These are phyloP conservation scores for Debaryomyces subglobosus DNA, from an alignment of 1,139 yeast species.

Conservation along the genomic window DNA sequence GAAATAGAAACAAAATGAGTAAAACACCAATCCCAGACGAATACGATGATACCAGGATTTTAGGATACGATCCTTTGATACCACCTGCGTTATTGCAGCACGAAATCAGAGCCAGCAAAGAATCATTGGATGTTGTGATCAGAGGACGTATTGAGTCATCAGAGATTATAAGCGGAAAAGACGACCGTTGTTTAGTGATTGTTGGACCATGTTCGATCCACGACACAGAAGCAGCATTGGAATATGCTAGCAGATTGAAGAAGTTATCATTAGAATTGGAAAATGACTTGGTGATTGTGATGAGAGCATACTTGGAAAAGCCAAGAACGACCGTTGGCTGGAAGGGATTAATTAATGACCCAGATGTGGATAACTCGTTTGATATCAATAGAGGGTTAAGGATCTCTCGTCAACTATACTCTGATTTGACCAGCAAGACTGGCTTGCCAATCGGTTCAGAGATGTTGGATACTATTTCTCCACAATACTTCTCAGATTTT, in stretches of 20 bases:
- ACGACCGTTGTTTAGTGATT: constrained; percentile 83
- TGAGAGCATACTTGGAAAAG: constrained; percentile 97
- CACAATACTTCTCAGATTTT: constrained; percentile 93
- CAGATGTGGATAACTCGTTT: constrained; percentile 89
- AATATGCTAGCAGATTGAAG: constrained; percentile 75
- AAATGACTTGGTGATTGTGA: constrained; percentile 78
- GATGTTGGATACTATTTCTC: constrained; percentile 97
- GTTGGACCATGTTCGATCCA: constrained; percentile 97
- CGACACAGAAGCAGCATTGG: constrained; percentile 86
- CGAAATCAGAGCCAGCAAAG: constrained; percentile 70
- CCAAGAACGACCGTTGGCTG: constrained; percentile 99
- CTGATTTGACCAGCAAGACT: constrained; percentile 74
- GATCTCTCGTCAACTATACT: constrained; percentile 82
- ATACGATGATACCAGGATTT: constrained; percentile 85
- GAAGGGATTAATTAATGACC: constrained; percentile 98
- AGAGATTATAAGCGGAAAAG: constrained; percentile 68
- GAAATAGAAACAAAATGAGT: constrained; percentile 28
- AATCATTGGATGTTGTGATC: constrained; percentile 67
- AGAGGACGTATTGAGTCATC: constrained; percentile 77
- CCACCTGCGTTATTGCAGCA: constrained; percentile 85
- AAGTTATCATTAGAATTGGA: constrained; percentile 67
- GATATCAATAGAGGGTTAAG: constrained; percentile 94
- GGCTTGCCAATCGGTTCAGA: constrained; percentile 90
- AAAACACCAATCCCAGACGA: constrained; percentile 66
- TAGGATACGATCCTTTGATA: constrained; percentile 88